Evolutionary conservation across 2,329 filamentous ascomycete genomes (phyloP).

Genomic region (Microsporum ferrugineum): DNA sequence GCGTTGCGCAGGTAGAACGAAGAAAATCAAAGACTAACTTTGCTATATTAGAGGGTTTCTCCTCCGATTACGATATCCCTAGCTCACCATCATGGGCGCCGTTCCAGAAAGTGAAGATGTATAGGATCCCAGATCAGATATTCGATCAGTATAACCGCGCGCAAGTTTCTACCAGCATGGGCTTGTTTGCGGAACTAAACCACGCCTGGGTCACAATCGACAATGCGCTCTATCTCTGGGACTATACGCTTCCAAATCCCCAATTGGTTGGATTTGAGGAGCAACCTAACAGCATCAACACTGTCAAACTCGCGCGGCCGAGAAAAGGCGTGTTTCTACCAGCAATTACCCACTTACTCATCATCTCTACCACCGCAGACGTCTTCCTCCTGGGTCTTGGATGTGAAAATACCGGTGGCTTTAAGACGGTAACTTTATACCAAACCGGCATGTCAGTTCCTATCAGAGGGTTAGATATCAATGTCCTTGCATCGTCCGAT

Average conservation of each 20-base stretch:
- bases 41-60: slow-evolving; percentile 59
- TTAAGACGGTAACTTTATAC: slow-evolving; percentile 65
- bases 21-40: not conserved
- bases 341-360: slow-evolving; percentile 75
- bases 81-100: slow-evolving; percentile 62
- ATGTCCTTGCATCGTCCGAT: slow-evolving; percentile 63
- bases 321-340: slow-evolving; percentile 77
- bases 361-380: slow-evolving; percentile 75
- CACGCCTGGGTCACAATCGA: slow-evolving; percentile 95
- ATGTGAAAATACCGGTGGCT: slow-evolving; percentile 52
- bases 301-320: slow-evolving; percentile 78
- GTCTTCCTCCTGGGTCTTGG: slow-evolving; percentile 80
- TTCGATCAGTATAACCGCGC: slow-evolving; percentile 86
- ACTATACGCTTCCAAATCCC: slow-evolving; percentile 86
- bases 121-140: slow-evolving; percentile 81
- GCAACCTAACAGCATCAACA: slow-evolving; percentile 73
- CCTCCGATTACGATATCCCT: slow-evolving; percentile 80
- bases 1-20: slow-evolving; percentile 6
- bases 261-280: slow-evolving; percentile 89
- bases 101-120: slow-evolving; percentile 75
- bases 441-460: slow-evolving; percentile 76
- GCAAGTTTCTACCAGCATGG: slow-evolving; percentile 84
- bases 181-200: slow-evolving; percentile 84
- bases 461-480: slow-evolving; percentile 64
- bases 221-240: slow-evolving; percentile 93